Evolutionary conservation across 192 early-diverging fungal species (phyloP).

Genomic region (Gigaspora rosea): DNA sequence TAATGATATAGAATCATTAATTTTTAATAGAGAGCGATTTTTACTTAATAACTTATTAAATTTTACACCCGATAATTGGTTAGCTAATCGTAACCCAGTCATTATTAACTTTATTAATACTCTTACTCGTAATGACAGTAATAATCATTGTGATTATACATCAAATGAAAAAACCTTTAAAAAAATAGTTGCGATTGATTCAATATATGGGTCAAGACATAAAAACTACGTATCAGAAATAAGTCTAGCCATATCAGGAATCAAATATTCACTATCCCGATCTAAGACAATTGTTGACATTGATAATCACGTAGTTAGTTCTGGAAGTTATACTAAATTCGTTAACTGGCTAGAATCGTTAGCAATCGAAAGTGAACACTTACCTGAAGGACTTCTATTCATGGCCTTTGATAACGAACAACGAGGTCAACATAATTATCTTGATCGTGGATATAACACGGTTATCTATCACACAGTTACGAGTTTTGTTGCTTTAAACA

Average conservation of each 20-base stretch:
- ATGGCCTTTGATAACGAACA: slow-evolving; percentile 19
- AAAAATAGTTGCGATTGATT: not conserved
- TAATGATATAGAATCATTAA: too few species aligned
- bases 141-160: too few species aligned
- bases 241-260: not conserved
- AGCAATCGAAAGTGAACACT: not conserved
- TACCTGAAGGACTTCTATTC: slow-evolving; percentile 2
- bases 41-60: too few species aligned
- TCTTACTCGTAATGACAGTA: too few species aligned
- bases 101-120: too few species aligned
- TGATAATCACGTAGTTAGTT: not conserved
- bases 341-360: not conserved
- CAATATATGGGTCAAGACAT: slow-evolving; percentile 15
- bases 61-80: too few species aligned
- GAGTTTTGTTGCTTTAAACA: slow-evolving; percentile 10
- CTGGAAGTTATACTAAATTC: slow-evolving; percentile 1
- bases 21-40: too few species aligned
- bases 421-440: slow-evolving; percentile 11
- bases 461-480: slow-evolving; percentile 5
- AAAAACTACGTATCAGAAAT: slow-evolving; percentile 21
- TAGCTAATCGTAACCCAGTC: too few species aligned
- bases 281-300: slow-evolving; percentile 4
- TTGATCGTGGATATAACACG: slow-evolving; percentile 11
- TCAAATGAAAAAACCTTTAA: not conserved
- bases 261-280: slow-evolving; percentile 12